A percentile compares a stretch with the other conserved stretches of the same genome.
Conservation (phyloP, 1,139 yeast genomes). For the Pneumocystis murina region DNA sequence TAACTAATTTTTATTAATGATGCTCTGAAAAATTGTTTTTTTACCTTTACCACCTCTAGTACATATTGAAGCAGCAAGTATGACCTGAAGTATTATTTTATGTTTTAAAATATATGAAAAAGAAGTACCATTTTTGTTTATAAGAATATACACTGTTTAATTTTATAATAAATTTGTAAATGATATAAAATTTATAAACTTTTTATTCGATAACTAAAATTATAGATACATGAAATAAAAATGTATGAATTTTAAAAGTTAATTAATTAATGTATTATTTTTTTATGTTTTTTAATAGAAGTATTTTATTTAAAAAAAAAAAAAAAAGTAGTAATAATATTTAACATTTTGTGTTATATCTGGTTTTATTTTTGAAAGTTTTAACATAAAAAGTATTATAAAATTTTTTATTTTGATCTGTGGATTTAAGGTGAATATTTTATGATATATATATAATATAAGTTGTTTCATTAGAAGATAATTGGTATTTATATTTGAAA, state of each 20-base stretch:
- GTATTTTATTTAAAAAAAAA: too few relatives aligned
- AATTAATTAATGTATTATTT: too few relatives aligned
- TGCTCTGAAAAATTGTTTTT: neutral
- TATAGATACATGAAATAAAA: too few relatives aligned
- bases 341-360: too few relatives aligned
- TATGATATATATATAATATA: neutral
- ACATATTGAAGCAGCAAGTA: conserved; percentile 88
- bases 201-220: neutral
- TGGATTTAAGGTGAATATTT: too few relatives aligned
- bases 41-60: conserved; percentile 70
- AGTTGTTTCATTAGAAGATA: neutral
- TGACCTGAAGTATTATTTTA: conserved; percentile 31
- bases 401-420: too few relatives aligned
- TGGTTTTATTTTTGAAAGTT: neutral
- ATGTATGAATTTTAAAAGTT: neutral
- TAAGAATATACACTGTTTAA: too few relatives aligned
- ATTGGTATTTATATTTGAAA: neutral
- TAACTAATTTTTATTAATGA: conserved; percentile 28
- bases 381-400: too few relatives aligned
- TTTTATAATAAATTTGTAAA: too few relatives aligned
- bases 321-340: neutral
- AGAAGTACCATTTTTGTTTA: neutral
- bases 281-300: too few relatives aligned
- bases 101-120: neutral
- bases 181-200: too few relatives aligned